Conservation (phyloP, 108 stramenopile genomes). For the Pelagomonas calceolata region DNA sequence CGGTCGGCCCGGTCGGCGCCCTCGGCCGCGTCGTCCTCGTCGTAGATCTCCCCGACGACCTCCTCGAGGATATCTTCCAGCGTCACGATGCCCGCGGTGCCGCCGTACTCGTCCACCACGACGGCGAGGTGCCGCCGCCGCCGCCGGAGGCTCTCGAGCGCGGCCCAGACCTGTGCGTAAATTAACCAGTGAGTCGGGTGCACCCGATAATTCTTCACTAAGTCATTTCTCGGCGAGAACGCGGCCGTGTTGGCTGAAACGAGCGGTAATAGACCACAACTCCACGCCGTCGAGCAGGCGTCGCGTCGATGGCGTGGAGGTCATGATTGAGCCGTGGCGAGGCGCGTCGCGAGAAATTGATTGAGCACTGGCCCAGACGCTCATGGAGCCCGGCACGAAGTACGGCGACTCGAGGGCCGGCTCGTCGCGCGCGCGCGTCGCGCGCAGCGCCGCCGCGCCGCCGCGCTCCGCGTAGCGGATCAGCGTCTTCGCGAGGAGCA, state of each 20-base stretch:
- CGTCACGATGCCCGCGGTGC: slow-evolving; percentile 88
- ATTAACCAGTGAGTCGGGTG: too few species aligned
- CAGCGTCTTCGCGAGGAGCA: slow-evolving; percentile 85
- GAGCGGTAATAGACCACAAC: too few species aligned
- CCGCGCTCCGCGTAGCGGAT: slow-evolving; percentile 35
- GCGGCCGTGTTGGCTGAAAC: too few species aligned
- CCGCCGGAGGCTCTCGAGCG: slow-evolving; percentile 84
- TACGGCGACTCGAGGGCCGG: too few species aligned
- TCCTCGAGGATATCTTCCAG: slow-evolving; percentile 89
- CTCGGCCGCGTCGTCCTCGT: slow-evolving; percentile 70
- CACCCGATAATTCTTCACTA: too few species aligned
- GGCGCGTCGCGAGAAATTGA: too few species aligned
- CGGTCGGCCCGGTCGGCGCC: slow-evolving; percentile 74
- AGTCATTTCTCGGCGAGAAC: too few species aligned
- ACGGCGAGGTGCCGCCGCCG: slow-evolving; percentile 91
- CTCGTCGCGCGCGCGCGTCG: too few species aligned
- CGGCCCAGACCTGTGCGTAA: slow-evolving; percentile 87
- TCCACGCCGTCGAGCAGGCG: too few species aligned
- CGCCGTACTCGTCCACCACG: slow-evolving; percentile 95
- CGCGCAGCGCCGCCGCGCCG: slow-evolving; percentile 6
- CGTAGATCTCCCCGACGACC: slow-evolving; percentile 75
- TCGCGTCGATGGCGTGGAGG: too few species aligned
- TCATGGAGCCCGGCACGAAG: background rate
- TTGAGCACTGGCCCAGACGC: too few species aligned
- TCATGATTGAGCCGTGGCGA: too few species aligned